Base-by-base conservation (phyloP, 495 filamentous ascomycete species). In the Penicillium parvum region DNA sequence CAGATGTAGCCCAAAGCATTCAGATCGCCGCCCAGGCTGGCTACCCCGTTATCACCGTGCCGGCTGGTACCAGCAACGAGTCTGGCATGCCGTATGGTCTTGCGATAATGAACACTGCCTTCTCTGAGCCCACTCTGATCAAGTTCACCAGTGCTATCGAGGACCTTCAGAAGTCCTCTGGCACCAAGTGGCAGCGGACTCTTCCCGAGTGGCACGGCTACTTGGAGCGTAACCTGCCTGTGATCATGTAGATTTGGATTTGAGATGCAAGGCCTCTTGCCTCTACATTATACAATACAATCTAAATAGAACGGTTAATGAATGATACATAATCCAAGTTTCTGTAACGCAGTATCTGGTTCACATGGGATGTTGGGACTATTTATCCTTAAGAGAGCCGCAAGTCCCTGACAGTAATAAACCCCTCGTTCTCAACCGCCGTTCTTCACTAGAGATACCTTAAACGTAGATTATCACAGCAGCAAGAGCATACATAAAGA, bases 1-100 rank as follows among this genome's bases (percentile, higher is more conserved):
- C 82, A 2, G 79, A 85, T 57, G 77, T 82, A 3, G 84, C 71
- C 0, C 79, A 82, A 56, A 77, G 74, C 26, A 74, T 78, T 44
- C 64, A 77, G 49, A 69, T 74, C 32, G 73, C 74, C 5, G 74
- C 74, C 6, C 73, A 76, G 58, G 73, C 73, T 22, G 84, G 84
- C 1, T 88, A 89, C 58, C 85, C 83, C 1, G 71, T 85, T 42
- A 66, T 88, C 46, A 87, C 83, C 3, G 53, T 89, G 1, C 85
- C 85, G 1, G 82, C 74, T 2, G 78, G 76, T 10, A 61, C 73
- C 8, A 66, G 72, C 50, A 38, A 61, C 19, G 58, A 42, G 15
- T 84, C 69, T 1, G 80, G 82, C 8, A 85, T 89, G 77, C 82
- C 82, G 1, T 86, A 81, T 53, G 84, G 85, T 0, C 57, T 89